A percentile compares a stretch with the other conserved stretches of the same genome.
Conservation (phyloP, 768 basidiomycete species). For the Boletus bicolor region DNA sequence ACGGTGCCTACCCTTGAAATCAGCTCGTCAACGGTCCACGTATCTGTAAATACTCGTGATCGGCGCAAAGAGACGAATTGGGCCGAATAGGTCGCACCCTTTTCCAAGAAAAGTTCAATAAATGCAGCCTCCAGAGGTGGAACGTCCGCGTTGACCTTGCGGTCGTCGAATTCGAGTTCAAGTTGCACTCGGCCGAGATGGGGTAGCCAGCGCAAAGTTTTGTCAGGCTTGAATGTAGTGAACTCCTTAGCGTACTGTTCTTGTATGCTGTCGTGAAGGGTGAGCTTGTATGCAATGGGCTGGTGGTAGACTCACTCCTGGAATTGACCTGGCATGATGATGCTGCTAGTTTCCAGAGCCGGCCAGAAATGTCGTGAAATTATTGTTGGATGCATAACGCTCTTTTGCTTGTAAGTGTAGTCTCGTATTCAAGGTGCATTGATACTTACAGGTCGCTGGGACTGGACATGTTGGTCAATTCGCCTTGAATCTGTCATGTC, state of each 20-base stretch:
- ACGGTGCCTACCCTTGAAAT: constrained; percentile 59
- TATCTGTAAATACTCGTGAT: constrained; percentile 37
- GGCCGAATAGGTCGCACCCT: constrained; percentile 39
- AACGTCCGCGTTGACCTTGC: constrained; percentile 69
- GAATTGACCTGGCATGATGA: constrained; percentile 85
- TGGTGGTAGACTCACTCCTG: constrained; percentile 49
- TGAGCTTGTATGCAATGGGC: neutral
- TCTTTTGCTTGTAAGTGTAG: constrained; percentile 37
- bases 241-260: constrained; percentile 75
- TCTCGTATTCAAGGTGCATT: neutral
- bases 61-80: neutral
- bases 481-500: constrained; percentile 95
- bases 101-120: constrained; percentile 78
- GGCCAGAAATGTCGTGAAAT: constrained; percentile 98
- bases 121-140: constrained; percentile 89
- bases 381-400: constrained; percentile 80
- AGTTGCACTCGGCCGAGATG: constrained; percentile 84
- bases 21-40: constrained; percentile 72
- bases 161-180: constrained; percentile 80
- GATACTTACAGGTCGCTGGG: constrained; percentile 56
- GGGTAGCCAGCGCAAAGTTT: constrained; percentile 84
- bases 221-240: constrained; percentile 86
- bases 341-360: constrained; percentile 63
- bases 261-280: constrained; percentile 52
- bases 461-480: constrained; percentile 84